Base-by-base conservation (phyloP, 1,139 yeast genomes). In the Taphrina flavorubra region DNA sequence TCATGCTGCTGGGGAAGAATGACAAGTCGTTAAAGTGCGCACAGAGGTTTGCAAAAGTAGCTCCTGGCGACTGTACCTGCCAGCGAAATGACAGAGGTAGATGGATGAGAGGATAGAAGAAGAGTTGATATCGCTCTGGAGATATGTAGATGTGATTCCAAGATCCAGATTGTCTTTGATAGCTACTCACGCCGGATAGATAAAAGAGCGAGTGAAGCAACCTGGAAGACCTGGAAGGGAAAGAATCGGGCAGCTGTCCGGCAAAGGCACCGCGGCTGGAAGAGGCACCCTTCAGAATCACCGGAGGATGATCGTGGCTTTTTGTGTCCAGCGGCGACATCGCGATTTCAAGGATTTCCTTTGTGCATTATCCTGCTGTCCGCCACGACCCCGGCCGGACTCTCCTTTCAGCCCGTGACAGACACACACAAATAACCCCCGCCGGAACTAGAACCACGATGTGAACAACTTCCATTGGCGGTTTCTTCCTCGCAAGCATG, bases 321-420 rank as follows among this genome's bases (percentile, higher is more conserved):
- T 44, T 44, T 13, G n/a, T 44, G 8, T 16, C 47, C 18, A 7
- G 18, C 18, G 47, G 18, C 47, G 47, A n/a, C 13, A 44, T 44
- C 47, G 47, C 47, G 53, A 49, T 49, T 20, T 34, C 11, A 49
- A 14, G 53, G 20, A 25, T 25, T 49, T 49, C 53, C 53, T 49
- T 49, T 49, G 47, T 44, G 47, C 47, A 44, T 44, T 44, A 44
- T 44, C 47, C 47, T 44, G 14, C 42, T n/a, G 13, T 1, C 47
- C 8, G 25, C 47, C 18, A 44, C 47, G 16, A 44, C 47, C n/a
- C 47, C 47, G 18, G 8, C 8, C 47, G 47, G 47, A 44, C 18
- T 44, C 47, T 13, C 47, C 47, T 25, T 25, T 25, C 31, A 25
- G 31, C 31, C 31, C 0, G 31, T 4, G 31, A 25, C 31, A 25